Conservation (phyloP, 192 early-diverging fungal species). For the Coemansia sp. region DNA sequence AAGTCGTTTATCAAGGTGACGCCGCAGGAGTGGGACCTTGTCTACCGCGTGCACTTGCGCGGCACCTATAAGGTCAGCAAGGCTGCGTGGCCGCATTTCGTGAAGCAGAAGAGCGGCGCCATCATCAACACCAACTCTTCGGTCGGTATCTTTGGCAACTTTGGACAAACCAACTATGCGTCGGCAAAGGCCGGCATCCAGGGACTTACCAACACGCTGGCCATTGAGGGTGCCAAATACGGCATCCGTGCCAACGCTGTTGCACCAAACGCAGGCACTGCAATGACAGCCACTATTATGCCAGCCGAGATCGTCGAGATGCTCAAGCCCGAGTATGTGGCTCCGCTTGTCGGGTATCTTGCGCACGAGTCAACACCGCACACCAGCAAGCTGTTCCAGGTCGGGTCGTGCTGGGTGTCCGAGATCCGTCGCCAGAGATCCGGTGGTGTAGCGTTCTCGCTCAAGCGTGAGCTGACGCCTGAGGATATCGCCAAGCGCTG, state of each 20-base stretch:
- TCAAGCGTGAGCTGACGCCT: slow-evolving; percentile 69
- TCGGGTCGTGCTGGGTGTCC: slow-evolving; percentile 91
- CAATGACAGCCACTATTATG: slow-evolving; percentile 97
- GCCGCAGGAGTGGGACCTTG: slow-evolving; percentile 92
- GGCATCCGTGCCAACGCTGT: slow-evolving; percentile 95
- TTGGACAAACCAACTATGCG: slow-evolving; percentile 94
- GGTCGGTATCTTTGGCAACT: slow-evolving; percentile 93
- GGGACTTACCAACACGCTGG: slow-evolving; percentile 88
- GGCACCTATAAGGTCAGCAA: slow-evolving; percentile 93
- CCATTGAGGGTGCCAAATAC: slow-evolving; percentile 84
- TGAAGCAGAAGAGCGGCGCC: slow-evolving; percentile 92
- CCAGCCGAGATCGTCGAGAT: slow-evolving; percentile 93
- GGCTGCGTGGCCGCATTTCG: slow-evolving; percentile 95
- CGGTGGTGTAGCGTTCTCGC: slow-evolving; percentile 91
- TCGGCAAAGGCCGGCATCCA: slow-evolving; percentile 91
- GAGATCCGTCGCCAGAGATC: slow-evolving; percentile 97
- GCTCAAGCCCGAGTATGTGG: slow-evolving; percentile 95
- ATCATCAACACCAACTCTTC: slow-evolving; percentile 95
- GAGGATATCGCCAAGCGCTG: slow-evolving; percentile 83
- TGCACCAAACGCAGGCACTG: slow-evolving; percentile 95
- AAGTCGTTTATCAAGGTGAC: slow-evolving; percentile 90
- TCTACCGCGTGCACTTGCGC: slow-evolving; percentile 85
- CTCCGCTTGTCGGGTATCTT: slow-evolving; percentile 89
- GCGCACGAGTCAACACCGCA: slow-evolving; percentile 76
- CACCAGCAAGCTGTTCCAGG: slow-evolving; percentile 91